Conservation (phyloP, 495 filamentous ascomycete genomes). For the Lineolata rhizophorae region DNA sequence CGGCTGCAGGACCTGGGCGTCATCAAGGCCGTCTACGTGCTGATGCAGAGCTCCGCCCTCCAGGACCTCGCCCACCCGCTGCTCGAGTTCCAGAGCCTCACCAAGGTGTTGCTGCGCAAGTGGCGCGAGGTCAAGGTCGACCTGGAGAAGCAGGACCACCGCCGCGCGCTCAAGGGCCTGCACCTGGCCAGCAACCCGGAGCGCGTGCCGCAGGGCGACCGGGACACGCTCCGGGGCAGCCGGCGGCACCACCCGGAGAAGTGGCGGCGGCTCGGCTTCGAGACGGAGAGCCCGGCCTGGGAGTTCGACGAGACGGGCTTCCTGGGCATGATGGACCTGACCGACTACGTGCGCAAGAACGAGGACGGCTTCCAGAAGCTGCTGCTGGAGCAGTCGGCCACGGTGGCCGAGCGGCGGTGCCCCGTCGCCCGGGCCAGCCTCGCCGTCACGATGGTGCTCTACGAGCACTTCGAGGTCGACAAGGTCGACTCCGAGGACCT, state of each 20-base stretch:
- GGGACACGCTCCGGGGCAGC: conserved; percentile 32
- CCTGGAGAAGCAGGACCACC: conserved; percentile 70
- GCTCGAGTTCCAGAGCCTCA: conserved; percentile 86
- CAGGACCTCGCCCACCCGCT: conserved; percentile 82
- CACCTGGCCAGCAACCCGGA: conserved; percentile 27
- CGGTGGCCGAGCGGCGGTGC: conserved; percentile 49
- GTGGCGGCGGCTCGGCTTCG: conserved; percentile 83
- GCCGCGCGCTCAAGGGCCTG: conserved; percentile 47
- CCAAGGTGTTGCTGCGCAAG: conserved; percentile 72
- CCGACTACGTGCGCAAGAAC: conserved; percentile 75
- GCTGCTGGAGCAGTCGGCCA: conserved; percentile 70
- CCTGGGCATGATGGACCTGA: conserved; percentile 92
- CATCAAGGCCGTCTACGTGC: conserved; percentile 68
- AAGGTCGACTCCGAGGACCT: conserved; percentile 66
- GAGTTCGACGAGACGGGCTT: conserved; percentile 81
- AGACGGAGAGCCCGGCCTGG: conserved; percentile 60
- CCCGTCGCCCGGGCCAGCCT: conserved; percentile 76
- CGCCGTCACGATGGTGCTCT: conserved; percentile 68
- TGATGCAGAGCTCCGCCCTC: conserved; percentile 87
- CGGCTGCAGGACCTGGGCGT: conserved; percentile 78
- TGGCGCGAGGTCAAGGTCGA: conserved; percentile 77
- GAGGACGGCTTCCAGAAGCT: conserved; percentile 79
- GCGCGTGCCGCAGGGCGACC: conserved; percentile 16
- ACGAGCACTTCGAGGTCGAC: conserved; percentile 89
- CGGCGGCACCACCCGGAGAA: conserved; percentile 68